Conservation (phyloP, 1,284 basidiomycete species). For the Stygiomarasmius scandens region DNA sequence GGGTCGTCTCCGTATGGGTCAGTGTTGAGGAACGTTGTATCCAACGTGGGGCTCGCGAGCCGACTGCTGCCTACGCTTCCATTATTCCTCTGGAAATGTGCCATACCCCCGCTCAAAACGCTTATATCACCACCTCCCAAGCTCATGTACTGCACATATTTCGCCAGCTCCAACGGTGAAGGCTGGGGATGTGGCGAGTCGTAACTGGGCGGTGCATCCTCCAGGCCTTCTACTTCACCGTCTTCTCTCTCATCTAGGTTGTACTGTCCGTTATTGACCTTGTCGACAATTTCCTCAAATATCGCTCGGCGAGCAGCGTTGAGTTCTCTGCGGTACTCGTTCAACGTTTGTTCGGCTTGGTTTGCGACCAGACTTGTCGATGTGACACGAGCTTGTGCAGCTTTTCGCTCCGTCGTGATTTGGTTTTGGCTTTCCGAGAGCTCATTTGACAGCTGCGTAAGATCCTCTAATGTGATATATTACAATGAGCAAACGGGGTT, state of each 20-base stretch:
- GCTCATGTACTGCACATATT: neutral
- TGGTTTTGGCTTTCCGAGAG: constrained; percentile 7
- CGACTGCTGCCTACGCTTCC: neutral
- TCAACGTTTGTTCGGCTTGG: constrained; percentile 10
- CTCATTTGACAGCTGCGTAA: constrained; percentile 11
- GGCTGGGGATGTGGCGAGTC: neutral
- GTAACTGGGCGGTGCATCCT: constrained; percentile 14
- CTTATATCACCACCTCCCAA: neutral
- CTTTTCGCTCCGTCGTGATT: constrained; percentile 11
- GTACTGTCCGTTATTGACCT: constrained; percentile 9
- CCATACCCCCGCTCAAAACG: neutral
- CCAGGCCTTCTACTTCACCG: constrained; percentile 4
- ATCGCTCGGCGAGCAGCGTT: constrained; percentile 4
- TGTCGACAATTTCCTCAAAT: constrained; percentile 10
- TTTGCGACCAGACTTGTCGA: neutral
- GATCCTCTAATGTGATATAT: neutral
- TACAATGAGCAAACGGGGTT: neutral
- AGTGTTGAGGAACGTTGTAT: neutral
- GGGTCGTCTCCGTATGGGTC: neutral
- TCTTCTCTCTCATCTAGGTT: constrained; percentile 3
- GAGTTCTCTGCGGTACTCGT: constrained; percentile 11
- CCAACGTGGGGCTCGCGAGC: too few species aligned
- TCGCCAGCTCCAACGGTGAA: neutral
- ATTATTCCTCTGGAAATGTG: neutral
- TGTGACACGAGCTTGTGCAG: constrained; percentile 1